Conservation (phyloP, 2,329 filamentous ascomycete species). For the Dryadomyces quercus-mongolicae region DNA sequence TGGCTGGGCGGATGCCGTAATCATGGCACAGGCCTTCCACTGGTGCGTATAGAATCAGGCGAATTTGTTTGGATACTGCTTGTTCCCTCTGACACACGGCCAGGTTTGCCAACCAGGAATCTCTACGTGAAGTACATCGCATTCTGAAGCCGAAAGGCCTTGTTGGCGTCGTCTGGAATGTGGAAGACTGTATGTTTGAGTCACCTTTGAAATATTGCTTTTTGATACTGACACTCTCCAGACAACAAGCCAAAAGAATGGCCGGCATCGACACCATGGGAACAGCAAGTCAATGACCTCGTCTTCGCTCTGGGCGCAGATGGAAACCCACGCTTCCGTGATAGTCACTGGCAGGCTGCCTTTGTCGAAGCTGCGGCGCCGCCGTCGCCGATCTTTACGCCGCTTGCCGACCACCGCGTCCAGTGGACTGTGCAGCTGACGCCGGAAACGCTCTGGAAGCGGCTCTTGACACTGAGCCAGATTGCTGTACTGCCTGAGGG, state of each 20-base stretch:
- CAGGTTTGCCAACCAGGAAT: conserved; percentile 55
- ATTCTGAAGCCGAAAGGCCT: conserved; percentile 47
- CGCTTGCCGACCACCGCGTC: conserved; percentile 43
- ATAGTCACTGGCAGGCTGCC: conserved; percentile 49
- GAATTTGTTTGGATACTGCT: neutral
- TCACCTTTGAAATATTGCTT: neutral
- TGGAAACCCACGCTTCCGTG: conserved; percentile 51
- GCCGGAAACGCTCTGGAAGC: conserved; percentile 49
- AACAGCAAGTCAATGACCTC: conserved; percentile 47
- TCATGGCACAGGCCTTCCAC: conserved; percentile 54
- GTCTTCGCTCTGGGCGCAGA: conserved; percentile 41
- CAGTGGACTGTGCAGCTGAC: conserved; percentile 46
- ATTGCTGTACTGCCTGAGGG: conserved; percentile 40
- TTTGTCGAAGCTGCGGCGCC: conserved; percentile 39
- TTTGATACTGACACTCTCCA: conserved; percentile 16
- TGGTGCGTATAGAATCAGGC: conserved; percentile 29
- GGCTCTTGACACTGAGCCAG: conserved; percentile 56
- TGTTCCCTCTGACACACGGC: neutral
- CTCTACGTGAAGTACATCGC: conserved; percentile 53
- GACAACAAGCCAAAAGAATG: conserved; percentile 52
- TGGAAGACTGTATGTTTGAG: conserved; percentile 49
- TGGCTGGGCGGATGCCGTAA: conserved; percentile 50
- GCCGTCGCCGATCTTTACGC: conserved; percentile 40
- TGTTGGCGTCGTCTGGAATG: conserved; percentile 62
- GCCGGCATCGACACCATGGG: conserved; percentile 46